Percentiles rank a stretch among this genome's conserved stretches.
These are phyloP conservation scores for Wickerhamiella occidentalis DNA, from an alignment of 805 yeast genomes.

Conservation along the genomic window DNA sequence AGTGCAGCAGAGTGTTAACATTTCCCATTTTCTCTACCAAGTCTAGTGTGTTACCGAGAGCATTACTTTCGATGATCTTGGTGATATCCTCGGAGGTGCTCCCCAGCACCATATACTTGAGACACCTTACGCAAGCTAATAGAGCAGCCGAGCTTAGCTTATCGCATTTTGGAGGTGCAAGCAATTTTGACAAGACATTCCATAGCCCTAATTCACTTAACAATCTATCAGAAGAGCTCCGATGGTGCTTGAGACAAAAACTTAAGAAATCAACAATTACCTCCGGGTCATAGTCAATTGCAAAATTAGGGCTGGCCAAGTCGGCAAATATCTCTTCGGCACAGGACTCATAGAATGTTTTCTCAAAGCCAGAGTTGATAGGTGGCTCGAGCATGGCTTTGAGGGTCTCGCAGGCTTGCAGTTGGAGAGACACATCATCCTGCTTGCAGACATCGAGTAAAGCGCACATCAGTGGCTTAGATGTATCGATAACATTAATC, in stretches of 20 bases:
- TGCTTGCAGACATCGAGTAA: constrained; percentile 52
- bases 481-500: constrained; percentile 39
- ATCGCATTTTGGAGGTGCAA: constrained; percentile 25
- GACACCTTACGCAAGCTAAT: constrained; percentile 55
- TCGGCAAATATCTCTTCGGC: constrained; percentile 47
- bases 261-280: constrained; percentile 59
- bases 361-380: constrained; percentile 12
- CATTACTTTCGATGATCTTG: constrained; percentile 43
- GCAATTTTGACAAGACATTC: constrained; percentile 41
- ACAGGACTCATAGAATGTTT: constrained; percentile 47
- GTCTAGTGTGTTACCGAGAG: constrained; percentile 39
- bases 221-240: constrained; percentile 46
- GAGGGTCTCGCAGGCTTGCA: constrained; percentile 76
- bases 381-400: constrained; percentile 57
- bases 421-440: constrained; percentile 55
- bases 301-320: constrained; percentile 29
- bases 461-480: constrained; percentile 26
- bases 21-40: constrained; percentile 38
- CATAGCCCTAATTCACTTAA: constrained; percentile 49
- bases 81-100: constrained; percentile 52
- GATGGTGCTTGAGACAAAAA: constrained; percentile 58
- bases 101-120: constrained; percentile 44
- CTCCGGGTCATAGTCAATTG: constrained; percentile 24
- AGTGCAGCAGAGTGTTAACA: constrained; percentile 53
- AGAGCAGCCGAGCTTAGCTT: constrained; percentile 39